Evolutionary conservation across 2,329 filamentous ascomycete genomes (phyloP).

Genomic region (Fusarium tjaetaba): DNA sequence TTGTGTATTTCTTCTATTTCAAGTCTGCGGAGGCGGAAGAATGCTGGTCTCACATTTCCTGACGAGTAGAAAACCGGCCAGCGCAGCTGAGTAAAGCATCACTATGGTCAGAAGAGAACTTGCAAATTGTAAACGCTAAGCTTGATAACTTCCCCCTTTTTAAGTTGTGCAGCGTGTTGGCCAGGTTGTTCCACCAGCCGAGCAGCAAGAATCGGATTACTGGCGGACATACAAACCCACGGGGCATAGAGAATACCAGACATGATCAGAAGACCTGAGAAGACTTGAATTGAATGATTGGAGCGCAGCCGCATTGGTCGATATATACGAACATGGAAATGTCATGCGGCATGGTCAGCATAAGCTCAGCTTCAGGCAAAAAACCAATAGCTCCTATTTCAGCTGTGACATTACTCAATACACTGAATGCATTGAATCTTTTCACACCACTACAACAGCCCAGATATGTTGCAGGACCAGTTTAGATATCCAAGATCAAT

Average conservation of each 20-base stretch:
- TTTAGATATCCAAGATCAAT: background rate
- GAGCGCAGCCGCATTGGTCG: background rate
- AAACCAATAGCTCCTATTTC: background rate
- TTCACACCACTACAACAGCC: background rate
- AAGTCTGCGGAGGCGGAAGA: background rate
- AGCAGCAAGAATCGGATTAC: background rate
- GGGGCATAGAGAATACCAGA: background rate
- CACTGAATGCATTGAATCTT: background rate
- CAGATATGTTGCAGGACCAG: background rate
- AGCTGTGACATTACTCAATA: background rate
- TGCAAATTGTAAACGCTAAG: background rate
- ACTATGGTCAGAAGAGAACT: background rate
- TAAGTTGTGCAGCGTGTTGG: background rate
- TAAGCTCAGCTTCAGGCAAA: background rate
- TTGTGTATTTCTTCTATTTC: background rate
- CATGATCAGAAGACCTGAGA: background rate
- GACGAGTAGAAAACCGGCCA: background rate
- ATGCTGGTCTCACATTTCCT: background rate
- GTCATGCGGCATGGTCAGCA: background rate
- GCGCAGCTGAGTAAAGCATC: background rate
- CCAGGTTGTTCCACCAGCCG: background rate
- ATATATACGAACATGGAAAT: background rate
- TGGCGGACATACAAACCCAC: background rate
- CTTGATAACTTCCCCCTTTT: background rate
- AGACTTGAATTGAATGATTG: background rate